Conservation (phyloP, 371 early-diverging fungal genomes). For the Circinella minor region DNA sequence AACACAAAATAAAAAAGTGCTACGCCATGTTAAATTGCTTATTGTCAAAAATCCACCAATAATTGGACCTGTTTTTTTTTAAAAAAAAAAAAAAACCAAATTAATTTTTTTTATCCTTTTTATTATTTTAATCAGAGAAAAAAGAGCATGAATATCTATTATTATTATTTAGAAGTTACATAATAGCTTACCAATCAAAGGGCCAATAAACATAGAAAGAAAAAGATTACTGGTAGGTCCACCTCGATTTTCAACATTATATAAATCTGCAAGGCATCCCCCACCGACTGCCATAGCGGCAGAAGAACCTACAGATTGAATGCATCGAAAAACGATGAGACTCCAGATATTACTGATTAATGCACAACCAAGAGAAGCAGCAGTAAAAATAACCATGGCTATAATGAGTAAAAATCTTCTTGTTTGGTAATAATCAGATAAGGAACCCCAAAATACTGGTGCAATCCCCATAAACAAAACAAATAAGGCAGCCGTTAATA, state of each 20-base stretch:
- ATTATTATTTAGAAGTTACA: too few relatives aligned
- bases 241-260: constrained; percentile 27
- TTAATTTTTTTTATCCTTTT: too few relatives aligned
- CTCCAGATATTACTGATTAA: constrained; percentile 60
- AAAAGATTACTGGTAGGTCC: constrained; percentile 44
- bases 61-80: constrained; percentile 27
- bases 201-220: constrained; percentile 55
- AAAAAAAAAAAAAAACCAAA: too few relatives aligned
- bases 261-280: constrained; percentile 40
- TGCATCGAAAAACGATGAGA: constrained; percentile 67
- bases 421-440: constrained; percentile 64
- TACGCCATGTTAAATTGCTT: constrained; percentile 51
- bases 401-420: constrained; percentile 64
- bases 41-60: constrained; percentile 38
- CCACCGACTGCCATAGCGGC: constrained; percentile 68
- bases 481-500: constrained; percentile 60
- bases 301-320: constrained; percentile 73
- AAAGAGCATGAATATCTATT: too few relatives aligned
- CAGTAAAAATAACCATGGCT: constrained; percentile 62
- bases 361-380: constrained; percentile 73
- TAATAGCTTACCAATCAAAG: constrained; percentile 30
- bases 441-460: constrained; percentile 68
- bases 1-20: constrained; percentile 63
- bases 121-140: too few relatives aligned
- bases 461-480: constrained; percentile 62